Conservation (phyloP, 805 yeast genomes). For the Hanseniaspora hatyaiensis region DNA sequence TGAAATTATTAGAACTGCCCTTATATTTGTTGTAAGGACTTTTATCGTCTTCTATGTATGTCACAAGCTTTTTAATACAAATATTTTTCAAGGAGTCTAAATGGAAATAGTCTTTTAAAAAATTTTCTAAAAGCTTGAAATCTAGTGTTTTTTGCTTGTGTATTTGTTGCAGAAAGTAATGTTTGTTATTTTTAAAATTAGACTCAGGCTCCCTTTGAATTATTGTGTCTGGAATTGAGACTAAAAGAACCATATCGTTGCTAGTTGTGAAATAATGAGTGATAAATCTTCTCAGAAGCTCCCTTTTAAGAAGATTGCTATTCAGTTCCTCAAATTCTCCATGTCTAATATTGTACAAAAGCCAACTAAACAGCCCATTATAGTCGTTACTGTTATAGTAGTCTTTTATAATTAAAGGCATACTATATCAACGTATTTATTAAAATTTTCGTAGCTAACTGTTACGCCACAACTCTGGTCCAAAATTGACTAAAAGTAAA, state of each 20-base stretch:
- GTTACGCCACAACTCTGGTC: too few species aligned
- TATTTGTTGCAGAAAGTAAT: conserved; percentile 18
- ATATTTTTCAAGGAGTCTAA: conserved; percentile 24
- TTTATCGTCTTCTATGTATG: conserved; percentile 13
- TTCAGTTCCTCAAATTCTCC: conserved; percentile 31
- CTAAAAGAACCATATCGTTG: conserved; percentile 24
- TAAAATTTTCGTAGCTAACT: background rate
- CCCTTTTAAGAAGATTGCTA: conserved; percentile 23
- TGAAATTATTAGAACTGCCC: conserved; percentile 25
- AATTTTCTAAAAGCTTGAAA: conserved; percentile 25
- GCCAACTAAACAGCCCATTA: conserved; percentile 32
- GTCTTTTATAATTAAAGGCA: conserved; percentile 27
- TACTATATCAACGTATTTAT: background rate
- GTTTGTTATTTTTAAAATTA: background rate
- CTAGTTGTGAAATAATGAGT: conserved; percentile 21
- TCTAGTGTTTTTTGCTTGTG: conserved; percentile 19
- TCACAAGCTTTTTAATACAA: conserved; percentile 26
- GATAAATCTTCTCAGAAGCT: conserved; percentile 26
- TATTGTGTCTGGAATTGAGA: conserved; percentile 28
- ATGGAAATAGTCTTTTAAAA: conserved; percentile 27
- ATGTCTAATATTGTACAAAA: conserved; percentile 27
- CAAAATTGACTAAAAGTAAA: background rate
- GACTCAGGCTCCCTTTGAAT: background rate
- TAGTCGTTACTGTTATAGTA: conserved; percentile 27
- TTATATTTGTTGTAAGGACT: conserved; percentile 22